Evolutionary conservation across 345 rosid species (phyloP), one percentile per base, ranked within the genome.

Genomic region (Acer saccharum): DNA sequence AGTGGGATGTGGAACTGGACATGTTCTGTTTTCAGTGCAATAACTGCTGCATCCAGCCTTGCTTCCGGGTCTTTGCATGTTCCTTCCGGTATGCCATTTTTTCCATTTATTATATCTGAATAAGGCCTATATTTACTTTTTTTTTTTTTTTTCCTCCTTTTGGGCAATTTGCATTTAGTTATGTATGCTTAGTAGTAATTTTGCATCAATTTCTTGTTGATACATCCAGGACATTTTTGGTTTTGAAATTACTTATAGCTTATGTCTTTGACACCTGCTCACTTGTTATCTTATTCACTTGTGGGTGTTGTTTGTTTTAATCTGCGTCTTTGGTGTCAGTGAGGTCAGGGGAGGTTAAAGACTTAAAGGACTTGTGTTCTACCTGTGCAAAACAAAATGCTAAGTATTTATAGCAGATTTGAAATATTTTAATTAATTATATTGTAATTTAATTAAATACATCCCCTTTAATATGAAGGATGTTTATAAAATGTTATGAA

Each of bases 1-100:
- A 93, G 95, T 81, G 99, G 97, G 78, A 86, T 93, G 95, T 94
- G 94, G 95, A 90, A 91, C 81, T 93, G 98, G 98, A 91, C 99
- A 69, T 87, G 91, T 80, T 96, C 99, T 75, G 98, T 96, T 73
- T 91, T 94, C 83, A 89, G 94, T 81, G 97, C 98, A 57, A 89
- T 96, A 87, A 96, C 93, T 85, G 97, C 98, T 76, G 97, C 99
- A 60, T 96, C 99, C 81, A 94, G 89, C 90, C 96, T 96, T 85
- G 99, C 99, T 82, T 86, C 98, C 61, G 99, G 99, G 61, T 91
- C 99, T 17, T 85, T 91, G 81, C 90, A 83, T 78, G 76, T 94
- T 61, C 92, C 98, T 70, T 92, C 91, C 79, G 99, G 98, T 96
- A 86, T 63, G 86, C 69, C 75, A 76, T 69, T 79, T 69, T 52